These are phyloP conservation scores for Liriodendron chinense DNA, from an alignment of 164 flowering plant genomes.

Conservation along the genomic window DNA sequence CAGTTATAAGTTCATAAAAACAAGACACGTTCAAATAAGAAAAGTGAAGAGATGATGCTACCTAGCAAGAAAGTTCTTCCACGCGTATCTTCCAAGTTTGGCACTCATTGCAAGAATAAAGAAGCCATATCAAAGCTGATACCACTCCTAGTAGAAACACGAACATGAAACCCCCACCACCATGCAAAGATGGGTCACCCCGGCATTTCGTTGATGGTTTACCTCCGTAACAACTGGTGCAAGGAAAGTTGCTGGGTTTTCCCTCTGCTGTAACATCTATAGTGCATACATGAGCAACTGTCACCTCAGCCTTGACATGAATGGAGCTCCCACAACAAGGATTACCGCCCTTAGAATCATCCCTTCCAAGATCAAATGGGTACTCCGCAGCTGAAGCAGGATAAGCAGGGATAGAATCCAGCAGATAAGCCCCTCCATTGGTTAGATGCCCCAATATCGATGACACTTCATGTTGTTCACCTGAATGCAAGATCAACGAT, in stretches of 20 bases:
- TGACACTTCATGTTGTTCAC: slow-evolving; percentile 11
- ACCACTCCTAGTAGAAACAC: slow-evolving; percentile 16
- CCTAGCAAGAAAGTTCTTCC: neutral
- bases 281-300: slow-evolving; percentile 23
- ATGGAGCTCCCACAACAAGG: slow-evolving; percentile 22
- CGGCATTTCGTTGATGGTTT: neutral
- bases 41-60: neutral
- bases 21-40: neutral
- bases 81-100: slow-evolving; percentile 3
- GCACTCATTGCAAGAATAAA: slow-evolving; percentile 4
- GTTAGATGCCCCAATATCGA: neutral
- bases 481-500: slow-evolving; percentile 23
- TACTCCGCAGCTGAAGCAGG: slow-evolving; percentile 38
- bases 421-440: slow-evolving; percentile 4
- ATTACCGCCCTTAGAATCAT: slow-evolving; percentile 7
- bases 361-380: slow-evolving; percentile 4
- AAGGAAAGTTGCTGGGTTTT: slow-evolving; percentile 19
- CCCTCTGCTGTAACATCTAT: slow-evolving; percentile 22
- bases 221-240: slow-evolving; percentile 1
- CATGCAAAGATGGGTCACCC: neutral
- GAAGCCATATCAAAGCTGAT: slow-evolving; percentile 19
- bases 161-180: slow-evolving; percentile 12
- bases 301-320: slow-evolving; percentile 34
- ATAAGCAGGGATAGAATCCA: slow-evolving; percentile 27
- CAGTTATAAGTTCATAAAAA: too few relatives aligned